Base-by-base conservation (phyloP, 768 basidiomycete genomes). In the Rhizopogon roseolus region DNA sequence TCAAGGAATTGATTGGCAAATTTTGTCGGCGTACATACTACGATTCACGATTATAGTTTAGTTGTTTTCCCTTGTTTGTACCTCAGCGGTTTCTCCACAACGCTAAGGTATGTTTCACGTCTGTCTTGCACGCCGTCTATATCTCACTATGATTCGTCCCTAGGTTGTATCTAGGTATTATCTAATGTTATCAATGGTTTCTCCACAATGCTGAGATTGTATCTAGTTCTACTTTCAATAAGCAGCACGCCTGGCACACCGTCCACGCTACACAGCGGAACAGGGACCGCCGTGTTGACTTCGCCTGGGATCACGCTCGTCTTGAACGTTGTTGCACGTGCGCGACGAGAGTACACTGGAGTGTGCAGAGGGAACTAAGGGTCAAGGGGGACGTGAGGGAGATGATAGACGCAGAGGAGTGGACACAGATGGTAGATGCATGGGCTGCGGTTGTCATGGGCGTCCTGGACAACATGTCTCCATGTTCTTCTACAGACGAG, bases 251-350 rank as follows among this genome's bases (percentile, higher is more conserved):
- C 84, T 0, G 90, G 86, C 13, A 73, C 71, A 49, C 76, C 75
- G 32, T 77, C 71, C 17, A 91, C 84, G 62, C 92, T 91, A 69
- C 88, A 91, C 49, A 91, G 72, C 0, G 88, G 88, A 57, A 92
- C 80, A 49, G 91, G 71, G 25, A 92, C 85, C 4, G 86, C 86
- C 9, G 90, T 90, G 60, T 81, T 77, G 36, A 64, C 44, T 61
- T 57, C 76, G 73, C 19, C 56, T 46, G 16, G 55, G 56, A 63
- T 57, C 50, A 61, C 58, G 28, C 55, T 54, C 50, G 64, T 68
- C 6, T 48, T 88, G 88, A 68, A 88, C 88, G 73, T 88, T 90
- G 63, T 25, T 41, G 17, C 11, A 14, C 37, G 14, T 37, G 37
- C 37, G 37, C 37, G 5, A 37, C 14, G 36, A 37, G 36, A 14